Evolutionary conservation across 345 rosid species (phyloP), one percentile per base, ranked within the genome.

Genomic region (Linum trigynum): DNA sequence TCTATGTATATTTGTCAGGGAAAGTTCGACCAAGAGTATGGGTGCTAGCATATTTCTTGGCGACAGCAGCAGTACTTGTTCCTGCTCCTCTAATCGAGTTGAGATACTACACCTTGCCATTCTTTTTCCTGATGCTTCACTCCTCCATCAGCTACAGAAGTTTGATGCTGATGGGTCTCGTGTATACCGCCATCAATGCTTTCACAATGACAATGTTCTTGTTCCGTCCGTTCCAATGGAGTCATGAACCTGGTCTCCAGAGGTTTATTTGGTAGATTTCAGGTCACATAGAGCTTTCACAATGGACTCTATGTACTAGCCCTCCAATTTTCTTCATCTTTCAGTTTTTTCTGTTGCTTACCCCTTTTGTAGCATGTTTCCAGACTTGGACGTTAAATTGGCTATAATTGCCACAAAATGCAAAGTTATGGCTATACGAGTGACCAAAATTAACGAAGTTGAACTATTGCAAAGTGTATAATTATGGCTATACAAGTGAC

Each of bases 81-180:
- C 97, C 99, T 5, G 87, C 99, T 17, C 96, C 97, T 0, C 80
- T 90, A 69, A 82, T 94, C 7, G 97, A 94, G 82, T 88, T 90
- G 83, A 86, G 99, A 90, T 94, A 94, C 78, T 87, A 81, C 74
- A 87, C 95, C 57, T 76, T 88, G 63, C 97, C 97, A 0, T 87
- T 90, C 74, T 90, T 78, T 75, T 65, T 94, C 61, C 68, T 83
- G 69, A 70, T 83, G 70, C 86, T 94, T 71, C 85, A 88, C 74
- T 80, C 85, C 3, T 23, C 68, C 65, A 67, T 72, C 36, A 65
- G 39, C 3, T 71, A 75, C 12, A 62, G 35, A 72, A 71, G 76
- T 66, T 84, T 82, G 88, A 69, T 83, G 43, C 74, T 86, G 42
- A 70, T 75, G 36, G 95, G 95, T 59, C 43, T 83, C 14, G 56